phyloP scores from a whole-genome alignment of 768 basidiomycete species.

The Xanthoconium stramineum region DNA sequence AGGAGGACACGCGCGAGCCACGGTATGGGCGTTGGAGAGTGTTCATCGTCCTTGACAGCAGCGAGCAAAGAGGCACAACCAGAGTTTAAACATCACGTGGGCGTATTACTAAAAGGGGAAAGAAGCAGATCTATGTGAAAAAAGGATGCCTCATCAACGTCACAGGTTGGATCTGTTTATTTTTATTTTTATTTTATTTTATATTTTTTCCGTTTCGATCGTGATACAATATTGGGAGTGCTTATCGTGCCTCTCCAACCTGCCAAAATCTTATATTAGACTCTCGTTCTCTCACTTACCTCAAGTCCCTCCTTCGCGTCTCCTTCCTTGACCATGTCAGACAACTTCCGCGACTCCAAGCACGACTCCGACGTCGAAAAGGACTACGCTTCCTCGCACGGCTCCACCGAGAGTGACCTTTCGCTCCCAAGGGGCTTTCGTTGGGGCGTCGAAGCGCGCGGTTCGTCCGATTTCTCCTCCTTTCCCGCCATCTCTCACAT shows the following conservation, averaged over 20 bases:
- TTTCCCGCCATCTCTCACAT: neutral
- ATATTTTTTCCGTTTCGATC: slow-evolving; percentile 3
- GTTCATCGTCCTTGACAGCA: neutral
- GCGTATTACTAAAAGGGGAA: neutral
- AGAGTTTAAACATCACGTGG: slow-evolving; percentile 14
- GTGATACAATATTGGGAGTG: too few relatives aligned
- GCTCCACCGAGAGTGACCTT: neutral
- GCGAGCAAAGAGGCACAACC: neutral
- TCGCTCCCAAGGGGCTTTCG: slow-evolving; percentile 19
- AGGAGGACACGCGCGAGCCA: slow-evolving; percentile 74
- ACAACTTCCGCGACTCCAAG: slow-evolving; percentile 17
- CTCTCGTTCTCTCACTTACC: neutral
- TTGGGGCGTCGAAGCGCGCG: slow-evolving; percentile 34
- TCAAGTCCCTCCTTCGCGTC: slow-evolving; percentile 4
- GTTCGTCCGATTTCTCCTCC: slow-evolving; percentile 3
- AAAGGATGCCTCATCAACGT: slow-evolving; percentile 6
- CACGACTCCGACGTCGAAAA: slow-evolving; percentile 29
- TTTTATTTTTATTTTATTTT: neutral
- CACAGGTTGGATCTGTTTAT: neutral
- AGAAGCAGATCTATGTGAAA: neutral
- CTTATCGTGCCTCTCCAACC: slow-evolving; percentile 4
- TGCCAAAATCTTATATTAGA: slow-evolving; percentile 11
- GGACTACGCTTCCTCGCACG: slow-evolving; percentile 21
- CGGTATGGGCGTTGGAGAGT: slow-evolving; percentile 65
- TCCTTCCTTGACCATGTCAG: slow-evolving; percentile 22